Evolutionary conservation across 2,329 filamentous ascomycete genomes (phyloP).

Genomic region (Neonectria neomacrospora): DNA sequence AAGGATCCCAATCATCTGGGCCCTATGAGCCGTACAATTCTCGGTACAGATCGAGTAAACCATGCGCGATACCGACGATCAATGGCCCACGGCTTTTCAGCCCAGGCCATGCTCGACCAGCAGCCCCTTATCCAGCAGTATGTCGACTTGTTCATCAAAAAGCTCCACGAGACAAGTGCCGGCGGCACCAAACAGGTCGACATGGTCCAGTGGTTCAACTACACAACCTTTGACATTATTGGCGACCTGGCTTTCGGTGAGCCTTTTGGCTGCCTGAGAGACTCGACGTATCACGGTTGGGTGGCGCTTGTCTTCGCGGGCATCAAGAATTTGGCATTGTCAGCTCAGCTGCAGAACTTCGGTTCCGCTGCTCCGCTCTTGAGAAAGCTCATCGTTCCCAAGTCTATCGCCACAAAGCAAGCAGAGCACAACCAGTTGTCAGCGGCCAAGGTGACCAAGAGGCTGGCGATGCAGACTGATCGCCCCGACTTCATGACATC

Average conservation of each 20-base stretch:
- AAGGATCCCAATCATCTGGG: conserved; percentile 14
- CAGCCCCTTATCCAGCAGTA: conserved; percentile 45
- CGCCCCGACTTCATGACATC: conserved; percentile 38
- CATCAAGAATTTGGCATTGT: conserved; percentile 8
- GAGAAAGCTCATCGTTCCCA: conserved; percentile 3
- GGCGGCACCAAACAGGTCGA: conserved; percentile 29
- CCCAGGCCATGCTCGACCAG: conserved; percentile 46
- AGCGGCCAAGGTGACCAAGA: conserved; percentile 19
- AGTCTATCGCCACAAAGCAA: conserved; percentile 9
- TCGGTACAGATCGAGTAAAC: conserved; percentile 29
- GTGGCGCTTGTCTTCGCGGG: conserved; percentile 33
- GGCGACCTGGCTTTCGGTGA: conserved; percentile 47
- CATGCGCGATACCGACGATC: conserved; percentile 39
- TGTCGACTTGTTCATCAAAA: conserved; percentile 42
- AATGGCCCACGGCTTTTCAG: conserved; percentile 46
- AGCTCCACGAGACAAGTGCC: conserved; percentile 30
- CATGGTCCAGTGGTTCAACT: conserved; percentile 44
- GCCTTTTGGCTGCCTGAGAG: conserved; percentile 43
- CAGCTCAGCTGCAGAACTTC: conserved; percentile 1
- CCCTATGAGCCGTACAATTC: conserved; percentile 23
- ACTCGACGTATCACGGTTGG: conserved; percentile 41
- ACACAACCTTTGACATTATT: conserved; percentile 47
- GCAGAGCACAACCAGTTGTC: conserved; percentile 15
- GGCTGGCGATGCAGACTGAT: conserved; percentile 28
- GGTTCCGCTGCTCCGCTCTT: conserved; percentile 3